Evolutionary conservation across 768 basidiomycete species (phyloP).

Genomic region (Suillus plorans): DNA sequence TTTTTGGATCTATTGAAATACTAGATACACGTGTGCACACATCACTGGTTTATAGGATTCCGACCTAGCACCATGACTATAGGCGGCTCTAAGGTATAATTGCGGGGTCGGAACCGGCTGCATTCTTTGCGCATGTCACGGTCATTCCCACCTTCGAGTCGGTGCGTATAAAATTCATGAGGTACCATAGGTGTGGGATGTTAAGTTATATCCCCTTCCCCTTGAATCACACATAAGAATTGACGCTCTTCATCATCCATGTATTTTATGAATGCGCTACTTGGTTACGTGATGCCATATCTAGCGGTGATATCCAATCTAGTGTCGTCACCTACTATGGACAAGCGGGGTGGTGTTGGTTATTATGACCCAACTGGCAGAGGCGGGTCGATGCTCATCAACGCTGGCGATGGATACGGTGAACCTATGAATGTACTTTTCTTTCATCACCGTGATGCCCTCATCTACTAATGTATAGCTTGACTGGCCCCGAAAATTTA

Average conservation of each 20-base stretch:
- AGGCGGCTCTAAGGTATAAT: too few relatives aligned
- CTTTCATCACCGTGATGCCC: neutral
- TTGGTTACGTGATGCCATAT: neutral
- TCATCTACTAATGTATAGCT: neutral
- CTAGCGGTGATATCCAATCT: neutral
- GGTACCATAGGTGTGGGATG: neutral
- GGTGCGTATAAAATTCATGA: neutral
- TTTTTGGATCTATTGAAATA: neutral
- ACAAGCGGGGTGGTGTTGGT: conserved; percentile 13
- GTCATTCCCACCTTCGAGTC: neutral
- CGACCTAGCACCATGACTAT: neutral
- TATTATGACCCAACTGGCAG: conserved; percentile 34
- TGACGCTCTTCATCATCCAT: neutral
- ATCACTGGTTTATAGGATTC: neutral
- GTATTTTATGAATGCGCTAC: neutral
- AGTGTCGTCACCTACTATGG: neutral
- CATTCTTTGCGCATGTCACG: neutral
- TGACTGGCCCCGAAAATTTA: conserved; percentile 14
- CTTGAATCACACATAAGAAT: neutral
- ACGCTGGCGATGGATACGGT: conserved; percentile 38
- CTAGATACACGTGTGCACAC: neutral
- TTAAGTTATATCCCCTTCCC: neutral
- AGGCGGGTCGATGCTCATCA: conserved; percentile 46
- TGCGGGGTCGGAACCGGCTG: neutral
- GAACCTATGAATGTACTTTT: conserved; percentile 44